phyloP scores from a whole-genome alignment of 805 yeast genomes.

The Candida bentonensis region DNA sequence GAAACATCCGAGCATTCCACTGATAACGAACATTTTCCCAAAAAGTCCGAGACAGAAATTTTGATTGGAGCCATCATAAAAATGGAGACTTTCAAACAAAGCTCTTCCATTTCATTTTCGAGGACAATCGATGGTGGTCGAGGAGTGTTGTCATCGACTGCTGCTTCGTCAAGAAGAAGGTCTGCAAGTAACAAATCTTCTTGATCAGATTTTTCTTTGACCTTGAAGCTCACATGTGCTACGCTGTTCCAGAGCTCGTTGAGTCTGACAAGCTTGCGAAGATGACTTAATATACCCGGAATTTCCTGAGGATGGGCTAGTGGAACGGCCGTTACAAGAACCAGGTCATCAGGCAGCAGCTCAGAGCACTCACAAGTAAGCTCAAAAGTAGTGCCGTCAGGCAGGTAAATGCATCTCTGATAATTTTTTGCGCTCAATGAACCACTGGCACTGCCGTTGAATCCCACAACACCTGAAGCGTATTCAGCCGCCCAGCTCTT shows the following conservation, averaged over 20 bases:
- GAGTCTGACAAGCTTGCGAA: neutral
- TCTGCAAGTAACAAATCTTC: neutral
- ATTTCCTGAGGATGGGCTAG: neutral
- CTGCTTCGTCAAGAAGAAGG: neutral
- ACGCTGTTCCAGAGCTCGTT: neutral
- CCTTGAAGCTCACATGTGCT: neutral
- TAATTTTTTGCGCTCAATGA: neutral
- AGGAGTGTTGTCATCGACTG: neutral
- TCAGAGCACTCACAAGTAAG: neutral
- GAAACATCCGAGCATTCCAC: neutral
- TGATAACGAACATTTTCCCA: neutral
- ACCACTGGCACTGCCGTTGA: neutral
- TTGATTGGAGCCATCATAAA: too few species aligned
- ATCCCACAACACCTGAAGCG: neutral
- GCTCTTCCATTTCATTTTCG: neutral
- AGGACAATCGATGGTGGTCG: neutral
- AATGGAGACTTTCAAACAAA: neutral
- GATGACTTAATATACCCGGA: neutral
- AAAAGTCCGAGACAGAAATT: neutral
- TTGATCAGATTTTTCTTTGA: neutral
- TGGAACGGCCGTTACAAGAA: neutral
- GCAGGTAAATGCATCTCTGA: neutral
- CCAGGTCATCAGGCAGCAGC: neutral
- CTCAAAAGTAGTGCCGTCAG: neutral
- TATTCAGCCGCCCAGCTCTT: neutral